Conservation (phyloP, 768 basidiomycete species). For the Tylopilus felleus region DNA sequence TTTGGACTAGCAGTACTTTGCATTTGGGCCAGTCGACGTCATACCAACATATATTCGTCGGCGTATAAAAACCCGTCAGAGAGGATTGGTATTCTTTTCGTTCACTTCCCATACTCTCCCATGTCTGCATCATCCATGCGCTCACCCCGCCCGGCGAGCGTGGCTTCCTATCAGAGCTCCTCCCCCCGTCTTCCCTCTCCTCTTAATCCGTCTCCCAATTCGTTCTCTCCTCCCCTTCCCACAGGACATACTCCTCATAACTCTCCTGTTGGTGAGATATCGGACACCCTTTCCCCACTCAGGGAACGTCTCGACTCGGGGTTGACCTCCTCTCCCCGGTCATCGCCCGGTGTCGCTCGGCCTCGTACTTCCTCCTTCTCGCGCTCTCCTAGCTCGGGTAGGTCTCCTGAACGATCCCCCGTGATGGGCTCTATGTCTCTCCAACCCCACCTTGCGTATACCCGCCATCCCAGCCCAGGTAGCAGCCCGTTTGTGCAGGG, state of each 20-base stretch:
- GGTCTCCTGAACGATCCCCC: slow-evolving; percentile 14
- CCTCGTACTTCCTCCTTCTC: slow-evolving; percentile 13
- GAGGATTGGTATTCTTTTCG: slow-evolving; percentile 4
- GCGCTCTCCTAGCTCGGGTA: neutral
- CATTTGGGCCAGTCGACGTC: slow-evolving; percentile 12
- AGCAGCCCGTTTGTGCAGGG: slow-evolving; percentile 10
- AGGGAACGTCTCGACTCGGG: neutral
- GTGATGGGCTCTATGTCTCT: neutral
- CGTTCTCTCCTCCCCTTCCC: neutral
- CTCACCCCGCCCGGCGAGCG: slow-evolving; percentile 12
- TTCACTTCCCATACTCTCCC: neutral
- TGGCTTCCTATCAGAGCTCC: slow-evolving; percentile 8
- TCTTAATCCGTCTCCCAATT: slow-evolving; percentile 19
- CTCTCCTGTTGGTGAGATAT: slow-evolving; percentile 11
- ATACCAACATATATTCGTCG: slow-evolving; percentile 1
- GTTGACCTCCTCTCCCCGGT: slow-evolving; percentile 1
- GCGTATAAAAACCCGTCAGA: slow-evolving; percentile 12
- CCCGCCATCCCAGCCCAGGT: slow-evolving; percentile 8
- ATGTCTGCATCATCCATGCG: slow-evolving; percentile 7
- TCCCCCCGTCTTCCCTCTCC: slow-evolving; percentile 24
- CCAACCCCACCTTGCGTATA: slow-evolving; percentile 5
- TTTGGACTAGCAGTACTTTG: neutral
- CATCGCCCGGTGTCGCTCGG: neutral
- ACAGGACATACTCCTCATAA: slow-evolving; percentile 1
- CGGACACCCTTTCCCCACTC: slow-evolving; percentile 12